Conservation (phyloP, 805 yeast species). For the Jamesozyma gamospora region DNA sequence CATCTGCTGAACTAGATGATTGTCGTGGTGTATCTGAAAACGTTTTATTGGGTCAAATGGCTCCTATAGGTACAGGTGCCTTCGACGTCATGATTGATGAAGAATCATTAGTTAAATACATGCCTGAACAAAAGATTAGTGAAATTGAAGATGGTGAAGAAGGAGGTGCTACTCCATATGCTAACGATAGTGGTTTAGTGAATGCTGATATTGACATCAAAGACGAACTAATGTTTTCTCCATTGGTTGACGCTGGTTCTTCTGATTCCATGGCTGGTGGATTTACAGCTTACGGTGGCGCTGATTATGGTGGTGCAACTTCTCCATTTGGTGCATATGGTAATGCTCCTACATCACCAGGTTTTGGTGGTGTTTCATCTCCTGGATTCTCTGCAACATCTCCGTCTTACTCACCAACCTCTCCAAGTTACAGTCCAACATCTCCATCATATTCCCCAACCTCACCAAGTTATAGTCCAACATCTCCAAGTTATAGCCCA, state of each 20-base stretch:
- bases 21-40: slow-evolving; percentile 98
- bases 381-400: slow-evolving; percentile 70
- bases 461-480: slow-evolving; percentile 59
- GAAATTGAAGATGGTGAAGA: slow-evolving; percentile 40
- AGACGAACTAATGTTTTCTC: slow-evolving; percentile 84
- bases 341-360: slow-evolving; percentile 51
- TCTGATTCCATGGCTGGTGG: slow-evolving; percentile 70
- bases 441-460: slow-evolving; percentile 72
- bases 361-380: slow-evolving; percentile 44
- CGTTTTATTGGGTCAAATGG: slow-evolving; percentile 95
- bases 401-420: slow-evolving; percentile 71
- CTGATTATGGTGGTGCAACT: slow-evolving; percentile 50
- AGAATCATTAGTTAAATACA: slow-evolving; percentile 52
- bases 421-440: slow-evolving; percentile 74
- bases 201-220: slow-evolving; percentile 53
- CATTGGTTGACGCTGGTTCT: slow-evolving; percentile 78
- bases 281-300: slow-evolving; percentile 81
- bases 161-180: slow-evolving; percentile 91
- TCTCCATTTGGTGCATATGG: slow-evolving; percentile 43
- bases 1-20: slow-evolving; percentile 94
- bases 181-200: slow-evolving; percentile 47
- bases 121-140: slow-evolving; percentile 34
- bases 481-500: slow-evolving; percentile 71
- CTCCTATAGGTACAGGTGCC: slow-evolving; percentile 97
- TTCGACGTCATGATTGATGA: slow-evolving; percentile 95